These are phyloP conservation scores for Acrodontium crateriforme DNA, from an alignment of 2,329 filamentous ascomycete species.

Conservation along the genomic window DNA sequence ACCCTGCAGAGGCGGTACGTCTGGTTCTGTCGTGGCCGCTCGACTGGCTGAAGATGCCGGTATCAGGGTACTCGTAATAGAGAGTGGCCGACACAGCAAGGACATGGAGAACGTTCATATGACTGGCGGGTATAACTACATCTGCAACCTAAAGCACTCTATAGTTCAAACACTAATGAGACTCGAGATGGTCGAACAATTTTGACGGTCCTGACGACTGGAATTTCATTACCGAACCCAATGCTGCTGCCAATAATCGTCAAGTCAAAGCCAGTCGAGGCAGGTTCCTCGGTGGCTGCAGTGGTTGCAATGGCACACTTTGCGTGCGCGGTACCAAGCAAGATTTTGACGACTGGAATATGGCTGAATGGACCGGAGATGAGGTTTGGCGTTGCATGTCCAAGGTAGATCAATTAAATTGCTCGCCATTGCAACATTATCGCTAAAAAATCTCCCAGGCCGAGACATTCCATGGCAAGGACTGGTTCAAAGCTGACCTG, in stretches of 20 bases:
- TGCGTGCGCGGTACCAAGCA: conserved; percentile 30
- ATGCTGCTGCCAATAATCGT: conserved; percentile 3
- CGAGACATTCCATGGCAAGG: conserved; percentile 14
- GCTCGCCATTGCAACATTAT: not conserved
- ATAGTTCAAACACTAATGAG: too few relatives aligned
- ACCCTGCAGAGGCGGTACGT: too few relatives aligned
- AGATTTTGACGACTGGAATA: conserved; percentile 24
- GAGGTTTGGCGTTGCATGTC: conserved; percentile 18
- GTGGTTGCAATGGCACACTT: conserved; percentile 32
- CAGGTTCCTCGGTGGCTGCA: conserved; percentile 29
- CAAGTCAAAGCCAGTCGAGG: conserved; percentile 19
- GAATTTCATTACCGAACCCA: not conserved
- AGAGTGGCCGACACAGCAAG: too few relatives aligned
- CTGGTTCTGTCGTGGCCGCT: too few relatives aligned
- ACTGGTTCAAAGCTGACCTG: conserved; percentile 14
- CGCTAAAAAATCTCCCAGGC: conserved; percentile 5
- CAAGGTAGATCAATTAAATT: conserved; percentile 6
- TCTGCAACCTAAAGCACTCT: too few relatives aligned
- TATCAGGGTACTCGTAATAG: too few relatives aligned
- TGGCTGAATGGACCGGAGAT: conserved; percentile 17
- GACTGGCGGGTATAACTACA: too few relatives aligned
- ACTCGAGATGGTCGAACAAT: too few relatives aligned
- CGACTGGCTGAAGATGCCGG: too few relatives aligned
- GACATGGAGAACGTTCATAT: too few relatives aligned
- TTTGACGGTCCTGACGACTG: not conserved